phyloP scores from a whole-genome alignment of 371 early-diverging fungal genomes.

The Apophysomyces variabilis region DNA sequence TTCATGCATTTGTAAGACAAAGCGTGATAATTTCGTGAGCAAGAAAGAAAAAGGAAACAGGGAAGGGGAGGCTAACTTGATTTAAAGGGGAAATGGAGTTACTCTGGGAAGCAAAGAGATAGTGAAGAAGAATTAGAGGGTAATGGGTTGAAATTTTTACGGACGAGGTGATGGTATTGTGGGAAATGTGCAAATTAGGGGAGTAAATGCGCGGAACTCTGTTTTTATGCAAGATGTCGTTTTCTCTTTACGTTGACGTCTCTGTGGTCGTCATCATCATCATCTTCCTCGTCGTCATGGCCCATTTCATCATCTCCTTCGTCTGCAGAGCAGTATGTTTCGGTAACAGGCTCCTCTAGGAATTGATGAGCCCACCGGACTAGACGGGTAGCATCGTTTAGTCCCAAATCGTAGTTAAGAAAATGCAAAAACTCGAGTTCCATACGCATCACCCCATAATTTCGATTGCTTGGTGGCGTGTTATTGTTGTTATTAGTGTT shows the following conservation, averaged over 20 bases:
- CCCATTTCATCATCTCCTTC: constrained; percentile 50
- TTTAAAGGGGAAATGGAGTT: too few relatives aligned
- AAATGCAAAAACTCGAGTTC: constrained; percentile 64
- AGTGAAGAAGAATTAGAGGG: too few relatives aligned
- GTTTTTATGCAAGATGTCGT: neutral
- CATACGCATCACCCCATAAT: constrained; percentile 45
- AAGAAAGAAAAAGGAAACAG: too few relatives aligned
- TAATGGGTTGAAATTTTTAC: too few relatives aligned
- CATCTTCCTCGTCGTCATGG: constrained; percentile 20
- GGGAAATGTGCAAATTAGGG: neutral
- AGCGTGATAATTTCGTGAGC: too few relatives aligned
- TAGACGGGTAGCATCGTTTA: constrained; percentile 35
- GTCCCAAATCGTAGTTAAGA: constrained; percentile 51
- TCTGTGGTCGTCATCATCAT: neutral
- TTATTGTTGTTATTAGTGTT: neutral
- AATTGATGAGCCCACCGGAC: constrained; percentile 38
- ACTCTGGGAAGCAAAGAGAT: too few relatives aligned
- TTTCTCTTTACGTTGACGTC: neutral
- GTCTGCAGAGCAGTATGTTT: constrained; percentile 38
- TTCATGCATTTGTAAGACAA: too few relatives aligned
- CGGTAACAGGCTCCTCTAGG: constrained; percentile 3
- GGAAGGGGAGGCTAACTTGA: too few relatives aligned
- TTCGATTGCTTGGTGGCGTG: constrained; percentile 8
- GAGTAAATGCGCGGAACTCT: neutral
- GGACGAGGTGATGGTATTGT: neutral